phyloP scores from a whole-genome alignment of 2,329 filamentous ascomycete species.

The Leptographium procerum region DNA sequence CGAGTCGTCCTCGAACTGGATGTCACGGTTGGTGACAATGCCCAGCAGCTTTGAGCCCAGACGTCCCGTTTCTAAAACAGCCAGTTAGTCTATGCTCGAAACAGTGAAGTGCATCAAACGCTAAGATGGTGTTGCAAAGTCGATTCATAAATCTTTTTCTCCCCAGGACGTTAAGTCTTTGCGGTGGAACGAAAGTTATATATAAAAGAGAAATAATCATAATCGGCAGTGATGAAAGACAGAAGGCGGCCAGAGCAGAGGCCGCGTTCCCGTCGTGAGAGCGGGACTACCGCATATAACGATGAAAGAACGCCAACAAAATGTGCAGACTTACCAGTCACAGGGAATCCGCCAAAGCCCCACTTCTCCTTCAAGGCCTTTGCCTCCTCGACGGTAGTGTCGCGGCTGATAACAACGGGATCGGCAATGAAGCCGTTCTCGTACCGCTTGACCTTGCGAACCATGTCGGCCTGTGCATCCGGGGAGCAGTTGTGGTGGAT shows the following conservation, averaged over 20 bases:
- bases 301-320: not conserved
- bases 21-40: slow-evolving; percentile 95
- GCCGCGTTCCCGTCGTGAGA: too few relatives aligned
- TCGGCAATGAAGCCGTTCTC: slow-evolving; percentile 99
- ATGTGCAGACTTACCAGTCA: slow-evolving; percentile 67
- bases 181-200: slow-evolving; percentile 99
- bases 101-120: not conserved
- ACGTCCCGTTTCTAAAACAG: slow-evolving; percentile 67
- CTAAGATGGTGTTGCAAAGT: not conserved
- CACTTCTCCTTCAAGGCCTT: slow-evolving; percentile 92
- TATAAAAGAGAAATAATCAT: slow-evolving; percentile 73
- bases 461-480: slow-evolving; percentile 96
- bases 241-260: too few relatives aligned
- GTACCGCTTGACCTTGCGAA: slow-evolving; percentile 96
- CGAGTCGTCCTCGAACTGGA: slow-evolving; percentile 81
- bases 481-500: slow-evolving; percentile 99
- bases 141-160: slow-evolving; percentile 33
- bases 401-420: slow-evolving; percentile 79
- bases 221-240: slow-evolving; percentile 22
- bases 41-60: slow-evolving; percentile 92
- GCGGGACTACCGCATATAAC: not conserved
- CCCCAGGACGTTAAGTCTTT: slow-evolving; percentile 79
- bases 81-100: slow-evolving; percentile 17
- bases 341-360: slow-evolving; percentile 96
- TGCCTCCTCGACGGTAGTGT: slow-evolving; percentile 82